Evolutionary conservation across 2,329 filamentous ascomycete genomes (phyloP).

Genomic region (Cercospora sesami): DNA sequence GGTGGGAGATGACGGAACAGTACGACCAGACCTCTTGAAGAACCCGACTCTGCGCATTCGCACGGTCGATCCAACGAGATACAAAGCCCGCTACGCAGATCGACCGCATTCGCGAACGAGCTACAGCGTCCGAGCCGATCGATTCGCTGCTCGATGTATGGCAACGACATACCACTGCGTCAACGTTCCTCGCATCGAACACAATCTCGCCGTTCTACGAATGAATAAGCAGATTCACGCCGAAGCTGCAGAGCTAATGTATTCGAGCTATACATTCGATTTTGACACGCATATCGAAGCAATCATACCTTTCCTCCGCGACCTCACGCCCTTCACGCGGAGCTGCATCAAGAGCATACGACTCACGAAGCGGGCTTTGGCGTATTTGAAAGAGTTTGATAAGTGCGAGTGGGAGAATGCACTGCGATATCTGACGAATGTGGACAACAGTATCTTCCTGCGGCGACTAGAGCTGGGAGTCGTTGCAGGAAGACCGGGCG

Average conservation of each 20-base stretch:
- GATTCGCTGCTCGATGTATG: constrained; percentile 45
- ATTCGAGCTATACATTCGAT: constrained; percentile 58
- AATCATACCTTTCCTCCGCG: constrained; percentile 59
- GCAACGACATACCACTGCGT: constrained; percentile 57
- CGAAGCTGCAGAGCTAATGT: constrained; percentile 59
- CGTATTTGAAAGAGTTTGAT: constrained; percentile 57
- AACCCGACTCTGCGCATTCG: constrained; percentile 45
- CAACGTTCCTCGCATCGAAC: constrained; percentile 43
- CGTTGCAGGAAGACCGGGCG: constrained; percentile 54
- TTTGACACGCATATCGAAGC: constrained; percentile 63
- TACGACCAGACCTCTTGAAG: constrained; percentile 10
- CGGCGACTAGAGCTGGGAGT: constrained; percentile 51
- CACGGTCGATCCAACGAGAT: constrained; percentile 44
- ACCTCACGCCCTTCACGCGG: constrained; percentile 54
- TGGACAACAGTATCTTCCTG: constrained; percentile 39
- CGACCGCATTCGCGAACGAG: constrained; percentile 38
- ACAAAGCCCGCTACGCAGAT: constrained; percentile 29
- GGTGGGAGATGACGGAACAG: constrained; percentile 18
- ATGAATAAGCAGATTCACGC: constrained; percentile 50
- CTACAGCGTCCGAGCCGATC: constrained; percentile 45
- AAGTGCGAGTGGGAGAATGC: constrained; percentile 57
- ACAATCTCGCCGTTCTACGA: constrained; percentile 34
- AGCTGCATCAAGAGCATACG: constrained; percentile 52
- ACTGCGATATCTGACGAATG: constrained; percentile 49
- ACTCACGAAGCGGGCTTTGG: constrained; percentile 57